phyloP scores from a whole-genome alignment of 208 protist genomes.

The Trypanosoma avium region DNA sequence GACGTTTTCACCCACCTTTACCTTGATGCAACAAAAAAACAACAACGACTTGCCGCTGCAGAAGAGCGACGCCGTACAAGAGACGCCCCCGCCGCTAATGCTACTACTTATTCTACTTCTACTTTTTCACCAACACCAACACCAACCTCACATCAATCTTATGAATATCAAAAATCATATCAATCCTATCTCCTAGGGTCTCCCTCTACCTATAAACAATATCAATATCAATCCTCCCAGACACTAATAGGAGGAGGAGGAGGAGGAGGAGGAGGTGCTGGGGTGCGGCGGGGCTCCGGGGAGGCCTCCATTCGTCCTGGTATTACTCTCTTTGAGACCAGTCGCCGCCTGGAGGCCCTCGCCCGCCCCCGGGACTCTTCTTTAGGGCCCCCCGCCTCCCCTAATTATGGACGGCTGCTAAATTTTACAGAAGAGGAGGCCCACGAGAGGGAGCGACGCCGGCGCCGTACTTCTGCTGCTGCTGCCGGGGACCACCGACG shows the following conservation, averaged over 20 bases:
- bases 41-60: background rate
- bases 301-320: background rate
- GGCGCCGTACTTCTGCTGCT: constrained; percentile 14
- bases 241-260: too few relatives aligned
- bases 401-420: constrained; percentile 67
- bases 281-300: background rate
- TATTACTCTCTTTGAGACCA: constrained; percentile 17
- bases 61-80: background rate
- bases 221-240: too few relatives aligned
- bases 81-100: background rate
- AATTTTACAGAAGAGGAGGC: constrained; percentile 62
- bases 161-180: too few relatives aligned
- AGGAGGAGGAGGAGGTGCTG: too few relatives aligned
- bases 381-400: constrained; percentile 23
- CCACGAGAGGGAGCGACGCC: constrained; percentile 19
- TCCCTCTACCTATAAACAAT: too few relatives aligned
- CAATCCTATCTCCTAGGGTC: too few relatives aligned
- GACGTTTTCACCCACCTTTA: constrained; percentile 15
- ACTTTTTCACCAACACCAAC: too few relatives aligned
- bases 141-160: too few relatives aligned
- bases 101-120: too few relatives aligned
- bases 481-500: too few relatives aligned
- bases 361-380: constrained; percentile 20
- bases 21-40: constrained; percentile 1
- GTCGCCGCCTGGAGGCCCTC: constrained; percentile 11